A percentile compares a stretch with the other conserved stretches of the same genome.
Evolutionary conservation across 1,139 yeast genomes (phyloP).

Genomic region (Candida pseudoviswanathii): DNA sequence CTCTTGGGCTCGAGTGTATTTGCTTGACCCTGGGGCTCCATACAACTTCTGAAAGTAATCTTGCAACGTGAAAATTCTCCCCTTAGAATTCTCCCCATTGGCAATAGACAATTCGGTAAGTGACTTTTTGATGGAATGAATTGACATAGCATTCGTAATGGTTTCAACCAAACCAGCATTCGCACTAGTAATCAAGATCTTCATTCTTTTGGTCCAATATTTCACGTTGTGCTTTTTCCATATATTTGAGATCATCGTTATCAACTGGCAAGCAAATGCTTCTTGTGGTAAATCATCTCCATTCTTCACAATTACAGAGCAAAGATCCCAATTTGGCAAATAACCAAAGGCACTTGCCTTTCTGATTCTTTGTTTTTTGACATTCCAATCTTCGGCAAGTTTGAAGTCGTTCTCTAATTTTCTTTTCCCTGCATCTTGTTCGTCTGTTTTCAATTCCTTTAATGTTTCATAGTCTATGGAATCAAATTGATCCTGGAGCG

Average conservation of each 20-base stretch:
- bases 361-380: conserved; percentile 78
- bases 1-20: conserved; percentile 72
- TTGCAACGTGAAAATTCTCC: conserved; percentile 66
- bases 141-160: conserved; percentile 87
- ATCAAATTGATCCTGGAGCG: conserved; percentile 69
- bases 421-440: conserved; percentile 79
- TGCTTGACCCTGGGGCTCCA: conserved; percentile 58
- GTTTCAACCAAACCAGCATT: conserved; percentile 93
- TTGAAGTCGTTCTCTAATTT: conserved; percentile 89
- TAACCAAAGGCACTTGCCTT: conserved; percentile 81
- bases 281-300: conserved; percentile 96
- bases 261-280: conserved; percentile 94
- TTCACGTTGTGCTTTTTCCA: conserved; percentile 72
- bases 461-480: conserved; percentile 50
- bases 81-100: conserved; percentile 66
- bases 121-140: conserved; percentile 92
- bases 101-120: conserved; percentile 72
- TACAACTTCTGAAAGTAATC: conserved; percentile 79
- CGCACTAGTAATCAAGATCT: conserved; percentile 86
- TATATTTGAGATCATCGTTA: conserved; percentile 78
- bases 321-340: conserved; percentile 87
- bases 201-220: conserved; percentile 93
- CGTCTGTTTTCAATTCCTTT: conserved; percentile 47
- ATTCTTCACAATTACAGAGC: conserved; percentile 93
- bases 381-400: conserved; percentile 91